Conservation (phyloP, 2,329 filamentous ascomycete genomes). For the Fusarium xyrophilum region DNA sequence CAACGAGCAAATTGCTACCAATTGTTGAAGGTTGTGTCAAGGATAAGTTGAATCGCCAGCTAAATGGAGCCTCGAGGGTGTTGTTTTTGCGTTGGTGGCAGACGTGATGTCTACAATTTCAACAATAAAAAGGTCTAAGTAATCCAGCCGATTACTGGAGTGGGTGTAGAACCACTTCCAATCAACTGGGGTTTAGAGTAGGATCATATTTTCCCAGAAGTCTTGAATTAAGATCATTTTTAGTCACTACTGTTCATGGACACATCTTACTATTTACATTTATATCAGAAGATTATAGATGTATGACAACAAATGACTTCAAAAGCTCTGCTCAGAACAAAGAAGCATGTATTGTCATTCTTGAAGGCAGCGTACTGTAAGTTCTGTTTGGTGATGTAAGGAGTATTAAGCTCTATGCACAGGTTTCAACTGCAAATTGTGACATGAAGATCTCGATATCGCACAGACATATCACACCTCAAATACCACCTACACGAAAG, state of each 20-base stretch:
- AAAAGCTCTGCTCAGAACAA: no score
- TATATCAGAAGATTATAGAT: rapidly evolving
- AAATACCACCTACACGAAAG: rapidly evolving
- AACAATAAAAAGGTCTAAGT: not conserved
- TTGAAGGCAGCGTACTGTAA: no score
- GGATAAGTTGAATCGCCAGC: no score
- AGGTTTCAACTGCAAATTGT: not conserved
- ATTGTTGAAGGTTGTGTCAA: no score
- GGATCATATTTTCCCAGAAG: rapidly evolving
- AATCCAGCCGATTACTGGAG: no score
- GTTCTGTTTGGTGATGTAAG: not conserved
- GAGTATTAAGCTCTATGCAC: no score
- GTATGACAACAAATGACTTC: rapidly evolving
- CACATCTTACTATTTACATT: rapidly evolving
- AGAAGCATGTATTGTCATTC: no score
- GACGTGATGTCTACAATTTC: no score
- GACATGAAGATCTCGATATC: not conserved
- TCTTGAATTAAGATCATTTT: rapidly evolving
- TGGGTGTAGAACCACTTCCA: rapidly evolving
- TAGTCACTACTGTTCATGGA: rapidly evolving
- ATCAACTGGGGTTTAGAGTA: not conserved
- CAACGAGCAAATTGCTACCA: no score
- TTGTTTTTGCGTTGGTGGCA: no score
- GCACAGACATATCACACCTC: not conserved
- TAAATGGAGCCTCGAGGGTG: no score